Conservation (phyloP, 345 rosid genomes). For the Hypericum androsaemum region DNA sequence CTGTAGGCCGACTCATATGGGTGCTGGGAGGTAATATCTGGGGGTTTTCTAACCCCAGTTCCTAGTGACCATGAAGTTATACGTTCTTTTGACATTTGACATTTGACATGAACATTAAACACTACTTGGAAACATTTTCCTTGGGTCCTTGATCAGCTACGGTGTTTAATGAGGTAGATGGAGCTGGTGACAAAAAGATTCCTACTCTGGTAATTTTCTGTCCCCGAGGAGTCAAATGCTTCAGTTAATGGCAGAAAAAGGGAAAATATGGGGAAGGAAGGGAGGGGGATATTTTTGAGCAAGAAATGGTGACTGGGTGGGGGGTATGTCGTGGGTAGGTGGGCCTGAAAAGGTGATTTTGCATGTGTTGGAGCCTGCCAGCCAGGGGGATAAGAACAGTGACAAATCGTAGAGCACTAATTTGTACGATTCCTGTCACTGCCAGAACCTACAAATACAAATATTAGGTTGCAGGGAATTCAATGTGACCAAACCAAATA, state of each 20-base stretch:
- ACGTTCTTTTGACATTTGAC: too few relatives aligned
- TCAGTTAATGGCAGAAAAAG: background rate
- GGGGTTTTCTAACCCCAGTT: too few relatives aligned
- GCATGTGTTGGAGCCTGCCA: conserved; percentile 36
- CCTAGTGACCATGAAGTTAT: too few relatives aligned
- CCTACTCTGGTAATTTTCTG: too few relatives aligned
- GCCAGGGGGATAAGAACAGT: conserved; percentile 12
- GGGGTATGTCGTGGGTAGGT: conserved; percentile 13
- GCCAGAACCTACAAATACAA: conserved; percentile 26
- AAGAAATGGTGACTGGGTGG: conserved; percentile 7
- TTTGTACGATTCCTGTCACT: conserved; percentile 24
- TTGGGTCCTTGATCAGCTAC: too few relatives aligned
- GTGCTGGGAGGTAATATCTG: too few relatives aligned
- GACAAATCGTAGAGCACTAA: conserved; percentile 15
- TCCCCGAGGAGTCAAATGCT: background rate
- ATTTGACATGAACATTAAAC: too few relatives aligned
- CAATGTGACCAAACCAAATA: conserved; percentile 24
- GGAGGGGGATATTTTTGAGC: background rate
- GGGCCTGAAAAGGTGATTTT: conserved; percentile 26
- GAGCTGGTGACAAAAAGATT: too few relatives aligned
- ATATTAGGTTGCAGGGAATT: conserved; percentile 25
- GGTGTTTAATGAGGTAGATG: too few relatives aligned
- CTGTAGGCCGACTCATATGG: too few relatives aligned
- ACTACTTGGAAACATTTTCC: too few relatives aligned
- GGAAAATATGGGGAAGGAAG: conserved; percentile 10